These are phyloP conservation scores for Lepiota subincarnata DNA, from an alignment of 768 basidiomycete species.

Conservation along the genomic window DNA sequence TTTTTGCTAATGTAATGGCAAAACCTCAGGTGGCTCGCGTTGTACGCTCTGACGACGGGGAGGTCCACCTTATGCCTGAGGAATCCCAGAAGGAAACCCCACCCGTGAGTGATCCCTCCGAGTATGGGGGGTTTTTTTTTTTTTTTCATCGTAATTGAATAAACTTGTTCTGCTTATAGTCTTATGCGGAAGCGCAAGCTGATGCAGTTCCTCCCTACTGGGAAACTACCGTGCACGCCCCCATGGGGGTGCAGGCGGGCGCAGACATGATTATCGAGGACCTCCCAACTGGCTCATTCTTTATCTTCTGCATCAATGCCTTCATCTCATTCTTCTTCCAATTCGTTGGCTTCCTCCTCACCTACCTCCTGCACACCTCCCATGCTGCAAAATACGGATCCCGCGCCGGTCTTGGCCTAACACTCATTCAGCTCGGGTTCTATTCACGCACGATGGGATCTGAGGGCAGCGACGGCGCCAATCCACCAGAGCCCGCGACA, in stretches of 20 bases:
- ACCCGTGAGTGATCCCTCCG: conserved; percentile 55
- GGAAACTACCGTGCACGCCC: conserved; percentile 93
- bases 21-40: conserved; percentile 61
- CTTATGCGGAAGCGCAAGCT: conserved; percentile 82
- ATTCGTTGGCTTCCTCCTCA: conserved; percentile 89
- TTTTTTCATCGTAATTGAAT: not conserved
- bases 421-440: conserved; percentile 90
- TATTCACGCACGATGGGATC: conserved; percentile 46
- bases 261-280: conserved; percentile 83
- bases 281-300: conserved; percentile 76
- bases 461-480: conserved; percentile 22
- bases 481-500: not conserved
- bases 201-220: conserved; percentile 95
- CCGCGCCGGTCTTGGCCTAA: conserved; percentile 92
- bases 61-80: conserved; percentile 68
- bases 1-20: conserved; percentile 91
- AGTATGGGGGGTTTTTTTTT: not conserved
- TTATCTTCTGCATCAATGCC: conserved; percentile 71
- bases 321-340: conserved; percentile 96
- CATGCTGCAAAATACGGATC: conserved; percentile 94
- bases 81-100: conserved; percentile 78
- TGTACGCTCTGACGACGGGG: conserved; percentile 49
- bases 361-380: conserved; percentile 86
- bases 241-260: conserved; percentile 42
- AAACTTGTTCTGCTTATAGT: conserved; percentile 35